These are phyloP conservation scores for Porodaedalea pini DNA, from an alignment of 1,284 basidiomycete species.

Conservation along the genomic window DNA sequence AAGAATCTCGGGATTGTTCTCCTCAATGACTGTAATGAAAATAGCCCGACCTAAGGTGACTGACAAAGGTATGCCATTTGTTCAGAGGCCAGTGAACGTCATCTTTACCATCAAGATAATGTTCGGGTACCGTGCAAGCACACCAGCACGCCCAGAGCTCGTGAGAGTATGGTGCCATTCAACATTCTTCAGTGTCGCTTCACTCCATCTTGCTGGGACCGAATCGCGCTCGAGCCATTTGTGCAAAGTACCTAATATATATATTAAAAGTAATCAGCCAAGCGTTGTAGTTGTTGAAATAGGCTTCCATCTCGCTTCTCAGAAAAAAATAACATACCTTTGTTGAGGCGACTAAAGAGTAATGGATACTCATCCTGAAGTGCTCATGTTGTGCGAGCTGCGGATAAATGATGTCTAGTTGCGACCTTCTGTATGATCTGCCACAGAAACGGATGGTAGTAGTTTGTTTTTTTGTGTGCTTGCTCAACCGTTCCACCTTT, in stretches of 20 bases:
- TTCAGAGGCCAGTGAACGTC: background rate
- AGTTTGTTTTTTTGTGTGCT: background rate
- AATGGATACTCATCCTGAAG: background rate
- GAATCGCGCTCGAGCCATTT: background rate
- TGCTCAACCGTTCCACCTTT: background rate
- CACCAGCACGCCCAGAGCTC: background rate
- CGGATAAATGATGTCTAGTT: background rate
- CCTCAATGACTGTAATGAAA: background rate
- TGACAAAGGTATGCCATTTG: background rate
- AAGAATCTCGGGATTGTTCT: background rate
- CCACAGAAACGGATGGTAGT: background rate
- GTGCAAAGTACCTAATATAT: background rate
- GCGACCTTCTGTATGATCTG: background rate
- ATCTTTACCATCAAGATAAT: background rate
- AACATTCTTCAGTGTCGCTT: background rate
- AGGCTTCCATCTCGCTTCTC: no score
- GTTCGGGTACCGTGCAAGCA: background rate
- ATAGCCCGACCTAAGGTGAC: background rate
- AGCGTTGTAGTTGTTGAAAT: no score
- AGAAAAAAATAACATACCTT: background rate
- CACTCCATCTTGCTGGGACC: background rate
- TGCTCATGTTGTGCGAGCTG: background rate
- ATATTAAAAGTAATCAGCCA: background rate
- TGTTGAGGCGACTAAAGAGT: background rate
- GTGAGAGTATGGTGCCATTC: background rate